A percentile compares a stretch with the other conserved stretches of the same genome.
Conservation (phyloP, 2,329 filamentous ascomycete genomes). For the Cryphonectria parasitica region DNA sequence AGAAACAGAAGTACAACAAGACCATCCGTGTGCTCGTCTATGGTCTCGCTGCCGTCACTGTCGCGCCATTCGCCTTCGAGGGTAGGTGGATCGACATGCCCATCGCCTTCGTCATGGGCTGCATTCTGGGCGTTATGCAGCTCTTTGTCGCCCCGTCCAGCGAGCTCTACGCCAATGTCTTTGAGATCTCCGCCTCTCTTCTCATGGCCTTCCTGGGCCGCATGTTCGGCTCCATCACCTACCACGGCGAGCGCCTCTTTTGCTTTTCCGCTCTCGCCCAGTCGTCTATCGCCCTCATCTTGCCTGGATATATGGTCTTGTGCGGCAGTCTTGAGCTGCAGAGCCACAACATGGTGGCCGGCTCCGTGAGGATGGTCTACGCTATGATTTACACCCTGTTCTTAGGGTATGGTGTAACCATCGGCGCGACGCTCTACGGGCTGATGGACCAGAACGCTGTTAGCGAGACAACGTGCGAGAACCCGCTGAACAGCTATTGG, state of each 20-base stretch:
- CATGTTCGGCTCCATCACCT: slow-evolving; percentile 67
- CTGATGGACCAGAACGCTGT: slow-evolving; percentile 60
- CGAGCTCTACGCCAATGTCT: slow-evolving; percentile 61
- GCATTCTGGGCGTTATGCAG: slow-evolving; percentile 74
- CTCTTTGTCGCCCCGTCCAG: slow-evolving; percentile 73
- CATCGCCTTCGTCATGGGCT: slow-evolving; percentile 75
- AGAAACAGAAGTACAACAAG: slow-evolving; percentile 50
- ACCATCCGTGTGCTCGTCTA: slow-evolving; percentile 69
- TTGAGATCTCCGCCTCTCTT: slow-evolving; percentile 55
- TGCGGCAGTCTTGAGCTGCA: slow-evolving; percentile 65
- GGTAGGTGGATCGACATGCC: slow-evolving; percentile 79
- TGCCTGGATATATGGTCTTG: slow-evolving; percentile 71
- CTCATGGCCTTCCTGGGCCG: slow-evolving; percentile 71
- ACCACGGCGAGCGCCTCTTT: slow-evolving; percentile 56
- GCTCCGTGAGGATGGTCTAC: slow-evolving; percentile 75
- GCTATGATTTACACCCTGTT: slow-evolving; percentile 75
- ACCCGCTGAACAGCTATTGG: slow-evolving; percentile 53
- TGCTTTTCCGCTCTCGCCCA: slow-evolving; percentile 75
- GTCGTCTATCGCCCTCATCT: slow-evolving; percentile 74
- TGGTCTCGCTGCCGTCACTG: slow-evolving; percentile 74
- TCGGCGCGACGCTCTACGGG: slow-evolving; percentile 67
- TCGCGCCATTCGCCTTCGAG: slow-evolving; percentile 80
- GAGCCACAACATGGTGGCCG: slow-evolving; percentile 69
- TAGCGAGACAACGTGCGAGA: slow-evolving; percentile 47
- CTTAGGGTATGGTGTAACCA: slow-evolving; percentile 73